Percentiles rank a stretch among this genome's conserved stretches.
Evolutionary conservation across 2,329 filamentous ascomycete genomes (phyloP).

Genomic region (Alternaria angustiovoidea): DNA sequence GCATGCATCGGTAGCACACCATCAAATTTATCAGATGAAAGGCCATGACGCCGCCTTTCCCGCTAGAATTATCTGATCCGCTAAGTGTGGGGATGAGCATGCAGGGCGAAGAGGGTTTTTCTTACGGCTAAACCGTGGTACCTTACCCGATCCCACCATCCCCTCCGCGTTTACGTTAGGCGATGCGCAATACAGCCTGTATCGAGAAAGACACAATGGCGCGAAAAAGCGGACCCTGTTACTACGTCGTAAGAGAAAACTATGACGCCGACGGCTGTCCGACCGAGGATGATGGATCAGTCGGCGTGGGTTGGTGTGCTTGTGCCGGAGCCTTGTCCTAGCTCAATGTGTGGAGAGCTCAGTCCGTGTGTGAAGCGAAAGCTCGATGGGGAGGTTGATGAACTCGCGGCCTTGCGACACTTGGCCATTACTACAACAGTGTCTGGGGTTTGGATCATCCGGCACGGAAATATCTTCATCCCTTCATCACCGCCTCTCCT

Average conservation of each 20-base stretch:
- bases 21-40: conserved; percentile 47
- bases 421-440: conserved; percentile 35
- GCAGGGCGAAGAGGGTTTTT: conserved; percentile 18
- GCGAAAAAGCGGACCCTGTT: conserved; percentile 11
- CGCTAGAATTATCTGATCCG: conserved; percentile 43
- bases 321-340: conserved; percentile 22
- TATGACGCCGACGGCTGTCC: conserved; percentile 31
- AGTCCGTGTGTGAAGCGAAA: conserved; percentile 18
- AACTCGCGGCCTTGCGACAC: conserved; percentile 22
- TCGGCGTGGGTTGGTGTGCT: conserved; percentile 10
- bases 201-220: not conserved
- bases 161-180: conserved; percentile 28
- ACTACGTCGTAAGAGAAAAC: conserved; percentile 14
- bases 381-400: conserved; percentile 21
- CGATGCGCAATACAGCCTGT: conserved; percentile 15
- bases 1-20: conserved; percentile 13
- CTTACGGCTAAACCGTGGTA: conserved; percentile 35
- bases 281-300: conserved; percentile 20
- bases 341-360: conserved; percentile 23
- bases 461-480: conserved; percentile 14
- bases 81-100: conserved; percentile 28
- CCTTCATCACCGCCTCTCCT: conserved; percentile 10
- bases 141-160: conserved; percentile 5
- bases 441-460: conserved; percentile 21
- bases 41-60: conserved; percentile 23